Conservation (phyloP, 106 monocot genomes). For the Allium sativum region DNA sequence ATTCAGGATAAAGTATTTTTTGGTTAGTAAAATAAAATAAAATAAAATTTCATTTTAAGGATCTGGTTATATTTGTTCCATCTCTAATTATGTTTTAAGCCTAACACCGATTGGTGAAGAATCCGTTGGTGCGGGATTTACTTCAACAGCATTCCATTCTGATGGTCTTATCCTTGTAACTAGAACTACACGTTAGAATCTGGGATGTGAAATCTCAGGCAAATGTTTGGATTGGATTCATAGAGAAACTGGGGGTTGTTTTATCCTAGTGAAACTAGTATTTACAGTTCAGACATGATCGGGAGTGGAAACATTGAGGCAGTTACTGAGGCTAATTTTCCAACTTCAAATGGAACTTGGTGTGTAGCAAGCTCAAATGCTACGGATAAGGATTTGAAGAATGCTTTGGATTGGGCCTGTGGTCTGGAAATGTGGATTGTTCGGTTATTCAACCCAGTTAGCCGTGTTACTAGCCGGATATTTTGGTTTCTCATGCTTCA, state of each 20-base stretch:
- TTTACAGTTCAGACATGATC: constrained; percentile 81
- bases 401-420: constrained; percentile 91
- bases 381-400: constrained; percentile 56
- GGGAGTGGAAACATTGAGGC: constrained; percentile 71
- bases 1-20: too few relatives aligned
- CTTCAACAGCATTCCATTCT: too few relatives aligned
- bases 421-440: constrained; percentile 96
- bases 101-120: too few relatives aligned
- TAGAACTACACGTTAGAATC: too few relatives aligned
- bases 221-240: constrained; percentile 78
- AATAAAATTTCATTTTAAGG: too few relatives aligned
- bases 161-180: too few relatives aligned
- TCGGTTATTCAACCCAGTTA: constrained; percentile 94
- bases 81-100: too few relatives aligned
- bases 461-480: constrained; percentile 88
- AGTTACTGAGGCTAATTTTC: constrained; percentile 56
- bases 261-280: constrained; percentile 84
- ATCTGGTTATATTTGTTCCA: too few relatives aligned
- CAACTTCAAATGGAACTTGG: constrained; percentile 82
- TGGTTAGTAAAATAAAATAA: too few relatives aligned
- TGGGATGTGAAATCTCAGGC: too few relatives aligned
- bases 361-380: constrained; percentile 66
- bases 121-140: too few relatives aligned
- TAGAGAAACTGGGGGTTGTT: constrained; percentile 97
- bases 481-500: constrained; percentile 69